Evolutionary conservation across 768 basidiomycete genomes (phyloP).

Genomic region (Trametes sanguinea): DNA sequence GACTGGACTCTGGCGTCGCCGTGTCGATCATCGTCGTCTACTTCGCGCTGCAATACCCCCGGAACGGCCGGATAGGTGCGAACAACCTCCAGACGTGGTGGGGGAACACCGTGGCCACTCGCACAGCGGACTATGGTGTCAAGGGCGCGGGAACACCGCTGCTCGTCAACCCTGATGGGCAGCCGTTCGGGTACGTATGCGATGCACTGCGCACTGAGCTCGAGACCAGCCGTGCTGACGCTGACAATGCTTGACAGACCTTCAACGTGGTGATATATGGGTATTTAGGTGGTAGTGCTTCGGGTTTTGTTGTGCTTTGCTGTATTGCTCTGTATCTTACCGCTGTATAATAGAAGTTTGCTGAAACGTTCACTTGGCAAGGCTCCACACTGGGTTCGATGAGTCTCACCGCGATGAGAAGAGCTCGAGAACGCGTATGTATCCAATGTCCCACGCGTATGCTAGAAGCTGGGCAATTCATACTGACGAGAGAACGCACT

Average conservation of each 20-base stretch:
- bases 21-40: conserved; percentile 69
- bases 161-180: conserved; percentile 23
- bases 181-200: conserved; percentile 33
- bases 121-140: conserved; percentile 22
- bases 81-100: conserved; percentile 39
- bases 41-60: conserved; percentile 50
- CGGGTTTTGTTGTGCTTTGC: background rate
- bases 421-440: too few species aligned
- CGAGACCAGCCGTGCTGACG: background rate
- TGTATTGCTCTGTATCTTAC: background rate
- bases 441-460: too few species aligned
- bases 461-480: too few species aligned
- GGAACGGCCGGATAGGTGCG: conserved; percentile 36
- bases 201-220: background rate
- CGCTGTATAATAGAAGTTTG: background rate
- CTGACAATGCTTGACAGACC: background rate
- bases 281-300: background rate
- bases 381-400: too few species aligned
- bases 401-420: too few species aligned
- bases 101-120: conserved; percentile 39
- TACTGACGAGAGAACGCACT: conserved; percentile 2
- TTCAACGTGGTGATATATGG: background rate
- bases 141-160: conserved; percentile 25
- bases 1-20: conserved; percentile 74
- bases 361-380: too few species aligned